Conservation (phyloP, 768 basidiomycete species). For the Guyanaporus albipodus region DNA sequence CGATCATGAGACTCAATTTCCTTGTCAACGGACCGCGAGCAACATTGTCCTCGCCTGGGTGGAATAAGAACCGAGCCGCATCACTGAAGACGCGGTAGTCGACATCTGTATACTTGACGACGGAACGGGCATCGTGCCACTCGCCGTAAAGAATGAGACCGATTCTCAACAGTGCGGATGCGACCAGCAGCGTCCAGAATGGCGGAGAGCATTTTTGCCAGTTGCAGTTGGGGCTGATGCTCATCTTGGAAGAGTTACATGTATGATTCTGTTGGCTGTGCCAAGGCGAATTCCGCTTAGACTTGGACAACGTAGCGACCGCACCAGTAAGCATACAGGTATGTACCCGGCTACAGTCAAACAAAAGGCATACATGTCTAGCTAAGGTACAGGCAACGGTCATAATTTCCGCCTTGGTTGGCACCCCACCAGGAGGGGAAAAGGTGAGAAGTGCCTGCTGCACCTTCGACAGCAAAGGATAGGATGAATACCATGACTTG, state of each 20-base stretch:
- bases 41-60: slow-evolving; percentile 44
- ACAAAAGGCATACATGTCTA: not conserved
- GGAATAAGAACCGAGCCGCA: slow-evolving; percentile 68
- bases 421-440: slow-evolving; percentile 62
- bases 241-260: not conserved
- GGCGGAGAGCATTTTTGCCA: slow-evolving; percentile 25
- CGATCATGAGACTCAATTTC: slow-evolving; percentile 43
- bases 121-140: slow-evolving; percentile 80
- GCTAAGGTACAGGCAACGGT: slow-evolving; percentile 19
- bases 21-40: slow-evolving; percentile 59
- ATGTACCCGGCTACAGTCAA: not conserved
- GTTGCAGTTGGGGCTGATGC: not conserved
- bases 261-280: no score
- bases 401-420: slow-evolving; percentile 45
- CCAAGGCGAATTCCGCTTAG: no score
- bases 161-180: slow-evolving; percentile 58
- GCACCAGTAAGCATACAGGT: no score
- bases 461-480: slow-evolving; percentile 50
- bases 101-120: slow-evolving; percentile 96
- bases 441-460: slow-evolving; percentile 42
- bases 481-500: slow-evolving; percentile 55
- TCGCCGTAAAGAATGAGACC: slow-evolving; percentile 80
- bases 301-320: no score
- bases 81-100: slow-evolving; percentile 97
- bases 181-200: slow-evolving; percentile 50